Conservation (phyloP, 2,329 filamentous ascomycete genomes). For the Botrytis porri region DNA sequence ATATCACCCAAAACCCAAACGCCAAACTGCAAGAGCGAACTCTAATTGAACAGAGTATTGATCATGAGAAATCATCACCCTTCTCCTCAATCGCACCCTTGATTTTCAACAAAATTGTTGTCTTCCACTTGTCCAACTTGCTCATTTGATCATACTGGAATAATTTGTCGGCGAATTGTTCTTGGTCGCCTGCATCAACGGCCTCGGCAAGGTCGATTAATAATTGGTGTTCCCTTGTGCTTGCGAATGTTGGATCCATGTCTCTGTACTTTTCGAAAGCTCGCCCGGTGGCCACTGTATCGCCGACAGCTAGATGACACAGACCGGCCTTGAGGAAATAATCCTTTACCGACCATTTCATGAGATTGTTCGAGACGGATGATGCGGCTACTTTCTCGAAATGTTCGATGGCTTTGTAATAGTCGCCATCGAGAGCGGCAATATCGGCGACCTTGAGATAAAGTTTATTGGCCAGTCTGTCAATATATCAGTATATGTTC, state of each 20-base stretch:
- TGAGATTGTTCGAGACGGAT: constrained; percentile 83
- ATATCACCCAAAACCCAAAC: constrained; percentile 10
- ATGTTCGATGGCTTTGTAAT: constrained; percentile 75
- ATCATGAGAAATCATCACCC: constrained; percentile 64
- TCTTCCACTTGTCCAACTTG: constrained; percentile 98
- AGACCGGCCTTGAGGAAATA: constrained; percentile 94
- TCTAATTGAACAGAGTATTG: not conserved
- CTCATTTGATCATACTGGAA: constrained; percentile 90
- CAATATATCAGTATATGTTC: constrained; percentile 17
- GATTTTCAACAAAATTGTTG: constrained; percentile 73
- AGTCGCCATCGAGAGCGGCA: constrained; percentile 76
- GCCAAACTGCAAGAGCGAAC: not conserved
- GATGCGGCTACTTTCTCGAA: constrained; percentile 81
- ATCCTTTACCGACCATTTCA: constrained; percentile 92
- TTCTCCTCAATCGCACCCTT: constrained; percentile 78
- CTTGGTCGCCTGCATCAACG: constrained; percentile 74
- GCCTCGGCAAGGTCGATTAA: constrained; percentile 73
- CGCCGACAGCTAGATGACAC: constrained; percentile 73
- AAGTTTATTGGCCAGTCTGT: constrained; percentile 84
- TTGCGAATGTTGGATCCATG: constrained; percentile 71
- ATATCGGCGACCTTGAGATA: constrained; percentile 91
- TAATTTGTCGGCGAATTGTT: constrained; percentile 79
- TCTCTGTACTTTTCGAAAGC: constrained; percentile 82
- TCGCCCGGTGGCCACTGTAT: constrained; percentile 74
- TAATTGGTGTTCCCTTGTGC: constrained; percentile 77